Evolutionary conservation across 768 basidiomycete species (phyloP).

Genomic region (Tricholoma furcatifolium): DNA sequence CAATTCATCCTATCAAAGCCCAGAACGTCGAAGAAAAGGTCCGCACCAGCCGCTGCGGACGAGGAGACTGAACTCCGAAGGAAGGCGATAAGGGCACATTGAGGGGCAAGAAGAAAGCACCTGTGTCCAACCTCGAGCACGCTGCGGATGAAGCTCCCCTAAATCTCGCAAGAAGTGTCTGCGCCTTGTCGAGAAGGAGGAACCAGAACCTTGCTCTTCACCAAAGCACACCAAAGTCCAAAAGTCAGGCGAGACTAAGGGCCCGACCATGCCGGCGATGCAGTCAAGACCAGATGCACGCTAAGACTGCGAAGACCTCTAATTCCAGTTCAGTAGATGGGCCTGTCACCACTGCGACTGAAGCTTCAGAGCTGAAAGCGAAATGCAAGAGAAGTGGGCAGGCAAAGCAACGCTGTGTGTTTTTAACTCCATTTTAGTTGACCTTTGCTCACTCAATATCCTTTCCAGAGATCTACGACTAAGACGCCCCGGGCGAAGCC

Average conservation of each 20-base stretch:
- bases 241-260: neutral
- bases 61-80: no score
- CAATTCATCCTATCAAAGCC: no score
- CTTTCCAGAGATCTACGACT: neutral
- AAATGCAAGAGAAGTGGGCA: neutral
- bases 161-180: no score
- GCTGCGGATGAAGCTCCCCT: no score
- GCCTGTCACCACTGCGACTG: neutral
- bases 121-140: no score
- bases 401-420: slow-evolving; percentile 5
- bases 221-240: neutral
- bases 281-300: slow-evolving; percentile 1
- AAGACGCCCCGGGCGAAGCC: neutral
- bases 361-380: neutral
- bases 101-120: no score
- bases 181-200: neutral
- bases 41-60: no score
- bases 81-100: no score
- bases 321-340: neutral
- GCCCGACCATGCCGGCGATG: neutral
- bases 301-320: neutral
- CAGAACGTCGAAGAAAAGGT: no score
- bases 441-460: neutral
- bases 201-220: neutral
- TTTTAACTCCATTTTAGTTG: neutral